Evolutionary conservation across 371 early-diverging fungal species (phyloP).

Genomic region (Lichtheimia corymbifera): DNA sequence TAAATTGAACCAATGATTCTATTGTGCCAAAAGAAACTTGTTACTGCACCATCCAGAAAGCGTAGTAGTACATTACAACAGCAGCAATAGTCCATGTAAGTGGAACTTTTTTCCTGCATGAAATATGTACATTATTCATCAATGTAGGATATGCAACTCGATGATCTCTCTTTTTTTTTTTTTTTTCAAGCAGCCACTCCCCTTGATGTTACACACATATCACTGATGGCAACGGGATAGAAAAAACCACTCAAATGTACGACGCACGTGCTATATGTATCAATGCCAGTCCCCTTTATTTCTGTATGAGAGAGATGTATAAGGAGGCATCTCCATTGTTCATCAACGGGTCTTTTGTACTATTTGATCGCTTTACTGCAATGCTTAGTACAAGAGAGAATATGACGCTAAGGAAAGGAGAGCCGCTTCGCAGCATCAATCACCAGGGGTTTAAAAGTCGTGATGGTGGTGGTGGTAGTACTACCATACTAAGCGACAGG

Average conservation of each 20-base stretch:
- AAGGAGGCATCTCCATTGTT: background rate
- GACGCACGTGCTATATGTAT: conserved; percentile 2
- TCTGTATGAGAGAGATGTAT: background rate
- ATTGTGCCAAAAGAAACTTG: too few relatives aligned
- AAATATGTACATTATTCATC: too few relatives aligned
- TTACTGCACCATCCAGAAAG: too few relatives aligned
- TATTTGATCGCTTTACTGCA: background rate
- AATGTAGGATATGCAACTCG: too few relatives aligned
- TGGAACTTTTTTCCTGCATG: too few relatives aligned
- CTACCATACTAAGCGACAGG: background rate
- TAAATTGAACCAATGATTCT: too few relatives aligned
- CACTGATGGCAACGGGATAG: background rate
- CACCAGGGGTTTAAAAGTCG: background rate
- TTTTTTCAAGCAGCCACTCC: too few relatives aligned
- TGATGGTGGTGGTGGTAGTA: too few relatives aligned
- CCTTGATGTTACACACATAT: background rate
- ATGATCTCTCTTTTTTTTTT: too few relatives aligned
- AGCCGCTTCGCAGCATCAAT: background rate
- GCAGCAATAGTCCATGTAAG: too few relatives aligned
- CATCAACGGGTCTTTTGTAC: background rate
- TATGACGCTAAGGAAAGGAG: background rate
- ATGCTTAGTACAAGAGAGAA: background rate
- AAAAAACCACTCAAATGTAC: background rate
- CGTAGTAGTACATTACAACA: too few relatives aligned
- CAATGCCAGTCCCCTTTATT: background rate